Conservation (phyloP, 2,329 filamentous ascomycete genomes). For the Akanthomyces dipterigenus region DNA sequence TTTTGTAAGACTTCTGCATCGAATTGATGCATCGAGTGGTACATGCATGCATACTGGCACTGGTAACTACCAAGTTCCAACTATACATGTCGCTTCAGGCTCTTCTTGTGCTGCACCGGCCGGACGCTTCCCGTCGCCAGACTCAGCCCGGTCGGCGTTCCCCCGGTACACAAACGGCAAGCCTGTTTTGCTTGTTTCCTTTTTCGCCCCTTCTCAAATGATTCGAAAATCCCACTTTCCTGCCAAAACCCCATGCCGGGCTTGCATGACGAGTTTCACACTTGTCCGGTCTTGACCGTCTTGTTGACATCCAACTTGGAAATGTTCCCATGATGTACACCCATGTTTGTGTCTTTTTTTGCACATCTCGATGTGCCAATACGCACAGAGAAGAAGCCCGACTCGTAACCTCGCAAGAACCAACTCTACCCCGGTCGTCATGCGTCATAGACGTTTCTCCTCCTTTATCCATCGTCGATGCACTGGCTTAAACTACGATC, state of each 20-base stretch:
- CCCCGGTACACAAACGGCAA: not conserved
- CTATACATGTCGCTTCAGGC: too few relatives aligned
- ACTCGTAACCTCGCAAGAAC: not conserved
- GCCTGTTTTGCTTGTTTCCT: conserved; percentile 1
- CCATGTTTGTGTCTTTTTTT: not conserved
- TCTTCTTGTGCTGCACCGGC: not conserved
- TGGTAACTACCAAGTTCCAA: too few relatives aligned
- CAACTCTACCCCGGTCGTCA: not conserved
- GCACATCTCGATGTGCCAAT: not conserved
- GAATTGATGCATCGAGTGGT: conserved; percentile 1
- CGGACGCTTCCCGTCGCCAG: not conserved
- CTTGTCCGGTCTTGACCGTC: not conserved
- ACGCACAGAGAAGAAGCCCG: not conserved
- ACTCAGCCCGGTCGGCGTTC: not conserved
- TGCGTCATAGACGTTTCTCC: conserved; percentile 5
- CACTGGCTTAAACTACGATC: not conserved
- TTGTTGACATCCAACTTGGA: not conserved
- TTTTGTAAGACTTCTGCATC: conserved; percentile 2
- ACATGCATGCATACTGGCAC: not conserved
- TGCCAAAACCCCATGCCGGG: not conserved
- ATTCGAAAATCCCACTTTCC: not conserved
- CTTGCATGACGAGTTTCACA: conserved; percentile 6
- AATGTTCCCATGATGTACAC: too few relatives aligned
- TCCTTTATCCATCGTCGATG: not conserved
- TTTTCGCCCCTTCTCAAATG: not conserved